Evolutionary conservation across 2,329 filamentous ascomycete genomes (phyloP).

Genomic region (Arthroderma sp.): DNA sequence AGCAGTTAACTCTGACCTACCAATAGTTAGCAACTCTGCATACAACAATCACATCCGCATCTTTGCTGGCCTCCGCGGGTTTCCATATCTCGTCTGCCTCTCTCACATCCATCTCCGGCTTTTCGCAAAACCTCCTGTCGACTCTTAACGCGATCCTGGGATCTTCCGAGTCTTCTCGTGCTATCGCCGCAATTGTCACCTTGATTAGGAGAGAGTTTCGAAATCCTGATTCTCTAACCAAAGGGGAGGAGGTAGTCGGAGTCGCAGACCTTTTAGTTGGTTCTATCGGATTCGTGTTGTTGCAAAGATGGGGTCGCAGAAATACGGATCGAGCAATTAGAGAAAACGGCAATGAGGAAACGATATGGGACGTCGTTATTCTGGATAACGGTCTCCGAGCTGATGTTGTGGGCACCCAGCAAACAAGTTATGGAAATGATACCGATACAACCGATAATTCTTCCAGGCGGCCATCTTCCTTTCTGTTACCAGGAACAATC

Average conservation of each 20-base stretch:
- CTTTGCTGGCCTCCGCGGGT: conserved; percentile 34
- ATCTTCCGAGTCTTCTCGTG: conserved; percentile 36
- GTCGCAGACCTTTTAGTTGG: conserved; percentile 33
- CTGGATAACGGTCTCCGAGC: conserved; percentile 34
- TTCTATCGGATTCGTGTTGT: conserved; percentile 31
- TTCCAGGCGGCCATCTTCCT: conserved; percentile 43
- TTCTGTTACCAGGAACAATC: conserved; percentile 23
- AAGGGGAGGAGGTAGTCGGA: conserved; percentile 25
- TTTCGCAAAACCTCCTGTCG: conserved; percentile 33
- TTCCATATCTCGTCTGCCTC: conserved; percentile 34
- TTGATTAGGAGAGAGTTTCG: conserved; percentile 33
- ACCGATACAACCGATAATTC: conserved; percentile 34
- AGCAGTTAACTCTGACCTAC: background rate
- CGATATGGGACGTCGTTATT: conserved; percentile 37
- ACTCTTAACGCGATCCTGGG: conserved; percentile 35
- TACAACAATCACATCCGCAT: conserved; percentile 33
- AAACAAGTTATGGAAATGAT: conserved; percentile 21
- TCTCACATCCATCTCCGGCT: conserved; percentile 28
- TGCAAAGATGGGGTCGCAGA: conserved; percentile 34
- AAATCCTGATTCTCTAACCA: conserved; percentile 21
- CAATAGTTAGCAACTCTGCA: conserved; percentile 31
- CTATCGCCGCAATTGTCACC: conserved; percentile 36
- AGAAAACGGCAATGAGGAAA: conserved; percentile 30
- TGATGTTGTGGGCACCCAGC: conserved; percentile 33
- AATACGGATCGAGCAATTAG: conserved; percentile 30